Evolutionary conservation across 352 stramenopile species (phyloP).

Genomic region (Globisporangium heterothallicum): DNA sequence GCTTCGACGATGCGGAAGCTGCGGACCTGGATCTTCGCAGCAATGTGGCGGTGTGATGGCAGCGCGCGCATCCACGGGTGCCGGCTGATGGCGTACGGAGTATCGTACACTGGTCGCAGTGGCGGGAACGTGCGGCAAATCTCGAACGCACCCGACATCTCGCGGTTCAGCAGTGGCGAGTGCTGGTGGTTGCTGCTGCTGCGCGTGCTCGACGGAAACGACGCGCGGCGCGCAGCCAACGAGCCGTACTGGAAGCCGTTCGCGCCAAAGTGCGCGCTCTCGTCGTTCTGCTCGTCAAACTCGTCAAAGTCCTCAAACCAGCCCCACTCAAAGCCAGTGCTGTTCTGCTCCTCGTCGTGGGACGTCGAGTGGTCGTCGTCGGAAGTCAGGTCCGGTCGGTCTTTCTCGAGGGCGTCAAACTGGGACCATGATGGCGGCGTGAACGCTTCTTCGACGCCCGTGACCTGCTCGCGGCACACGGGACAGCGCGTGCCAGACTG

Average conservation of each 20-base stretch:
- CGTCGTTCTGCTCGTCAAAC: slow-evolving; percentile 37
- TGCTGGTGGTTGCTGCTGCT: slow-evolving; percentile 19
- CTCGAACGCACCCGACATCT: slow-evolving; percentile 63
- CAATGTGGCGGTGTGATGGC: slow-evolving; percentile 68
- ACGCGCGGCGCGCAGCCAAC: slow-evolving; percentile 21
- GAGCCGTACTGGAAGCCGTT: slow-evolving; percentile 1
- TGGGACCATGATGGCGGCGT: slow-evolving; percentile 23
- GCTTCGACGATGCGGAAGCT: slow-evolving; percentile 79
- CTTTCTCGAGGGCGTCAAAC: slow-evolving; percentile 41
- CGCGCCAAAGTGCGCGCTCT: slow-evolving; percentile 16
- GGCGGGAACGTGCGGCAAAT: slow-evolving; percentile 68
- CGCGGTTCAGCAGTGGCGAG: slow-evolving; percentile 47
- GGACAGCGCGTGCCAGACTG: slow-evolving; percentile 59
- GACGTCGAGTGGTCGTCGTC: slow-evolving; percentile 39
- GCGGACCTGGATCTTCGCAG: slow-evolving; percentile 73
- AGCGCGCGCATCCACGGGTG: slow-evolving; percentile 61
- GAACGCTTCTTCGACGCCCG: slow-evolving; percentile 49
- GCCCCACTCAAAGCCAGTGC: slow-evolving; percentile 55
- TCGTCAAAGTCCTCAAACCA: slow-evolving; percentile 85
- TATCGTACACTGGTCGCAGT: slow-evolving; percentile 48
- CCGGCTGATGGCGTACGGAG: slow-evolving; percentile 51
- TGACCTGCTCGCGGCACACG: slow-evolving; percentile 58
- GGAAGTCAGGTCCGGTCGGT: slow-evolving; percentile 31
- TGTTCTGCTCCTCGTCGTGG: slow-evolving; percentile 32
- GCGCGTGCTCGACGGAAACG: slow-evolving; percentile 17